Evolutionary conservation across 2,329 filamentous ascomycete species (phyloP).

Genomic region (Pyrenochaeta sp.): DNA sequence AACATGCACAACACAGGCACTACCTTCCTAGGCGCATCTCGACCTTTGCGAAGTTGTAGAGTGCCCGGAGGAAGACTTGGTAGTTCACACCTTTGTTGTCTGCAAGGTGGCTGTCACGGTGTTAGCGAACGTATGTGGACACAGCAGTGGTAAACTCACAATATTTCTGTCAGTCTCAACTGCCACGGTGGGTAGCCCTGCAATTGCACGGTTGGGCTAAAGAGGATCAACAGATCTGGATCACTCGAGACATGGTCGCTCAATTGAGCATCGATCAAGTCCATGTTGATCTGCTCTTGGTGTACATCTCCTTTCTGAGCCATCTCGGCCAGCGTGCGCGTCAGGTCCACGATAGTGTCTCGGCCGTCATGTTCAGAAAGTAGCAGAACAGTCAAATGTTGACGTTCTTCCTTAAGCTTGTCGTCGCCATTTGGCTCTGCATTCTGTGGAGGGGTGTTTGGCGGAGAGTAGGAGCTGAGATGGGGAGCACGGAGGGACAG

Average conservation of each 20-base stretch:
- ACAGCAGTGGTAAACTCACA: constrained; percentile 57
- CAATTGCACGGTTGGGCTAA: constrained; percentile 82
- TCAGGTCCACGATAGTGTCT: constrained; percentile 93
- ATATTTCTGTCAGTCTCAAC: constrained; percentile 92
- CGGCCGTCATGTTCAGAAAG: constrained; percentile 88
- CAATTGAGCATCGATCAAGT: constrained; percentile 89
- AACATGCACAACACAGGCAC: neutral
- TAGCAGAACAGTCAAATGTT: constrained; percentile 71
- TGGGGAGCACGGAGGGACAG: constrained; percentile 78
- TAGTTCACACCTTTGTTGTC: constrained; percentile 89
- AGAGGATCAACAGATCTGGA: constrained; percentile 87
- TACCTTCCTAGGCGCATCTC: constrained; percentile 83
- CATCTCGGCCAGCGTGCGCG: constrained; percentile 94
- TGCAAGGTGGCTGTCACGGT: constrained; percentile 55
- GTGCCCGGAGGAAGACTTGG: constrained; percentile 85
- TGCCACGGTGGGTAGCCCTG: constrained; percentile 98
- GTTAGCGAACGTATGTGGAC: constrained; percentile 13
- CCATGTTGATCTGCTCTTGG: constrained; percentile 79
- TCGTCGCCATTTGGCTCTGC: constrained; percentile 49
- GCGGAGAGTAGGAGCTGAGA: constrained; percentile 64
- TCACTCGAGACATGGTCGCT: constrained; percentile 80
- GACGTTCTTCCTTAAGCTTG: constrained; percentile 33
- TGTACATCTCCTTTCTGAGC: constrained; percentile 85
- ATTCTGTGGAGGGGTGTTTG: constrained; percentile 49
- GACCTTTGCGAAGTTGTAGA: constrained; percentile 84